Evolutionary conservation across 2,329 filamentous ascomycete species (phyloP), one percentile per base, ranked within the genome.

Genomic region (Dothideomycetes sp.): DNA sequence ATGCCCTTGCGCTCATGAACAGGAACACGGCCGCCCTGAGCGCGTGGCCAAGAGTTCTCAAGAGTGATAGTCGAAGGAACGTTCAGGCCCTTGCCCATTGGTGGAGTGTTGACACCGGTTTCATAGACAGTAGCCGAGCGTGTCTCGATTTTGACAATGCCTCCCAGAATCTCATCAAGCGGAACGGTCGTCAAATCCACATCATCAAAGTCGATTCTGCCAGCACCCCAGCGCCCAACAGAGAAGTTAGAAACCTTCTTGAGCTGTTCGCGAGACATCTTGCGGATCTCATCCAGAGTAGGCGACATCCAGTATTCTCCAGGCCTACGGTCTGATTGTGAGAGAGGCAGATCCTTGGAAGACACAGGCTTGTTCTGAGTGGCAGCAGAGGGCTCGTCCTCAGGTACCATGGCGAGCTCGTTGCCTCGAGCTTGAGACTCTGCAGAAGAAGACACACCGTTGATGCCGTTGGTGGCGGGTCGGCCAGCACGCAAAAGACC

Each of bases 301-400:
- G 91, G 91, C 35, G 71, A 74, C 74, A 86, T 93, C 81, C 82
- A 96, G 65, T 98, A 98, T 7, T 77, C 69, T 38, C 88, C 89
- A 16, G 80, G 74, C 32, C 74, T 69, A 48, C 76, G 73, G 15
- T 45, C 35, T 9, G 36, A 32, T 22, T 42, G 40, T 11, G 31
- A 34, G 25, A 40, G 45, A 20, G 35, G 41, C 15, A 44, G 20
- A 17, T 34, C 30, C 27, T 44, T 46, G 28, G 33, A 13, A 12
- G 45, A 30, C 2, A 31, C 33, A 6, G 37, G 7, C 18, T 31
- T 35, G 18, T 16, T 11, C 24, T 22, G 24, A 15, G 39, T 20
- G 12, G 45, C 28, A 6, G 38, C 38, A 9, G 60, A 55, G 32
- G 55, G 53, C 22, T 75, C 73, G 53, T 86, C 76, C 54, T 94